Conservation (phyloP, 176 grass and related monocot genomes). For the Melocanna baccifera region DNA sequence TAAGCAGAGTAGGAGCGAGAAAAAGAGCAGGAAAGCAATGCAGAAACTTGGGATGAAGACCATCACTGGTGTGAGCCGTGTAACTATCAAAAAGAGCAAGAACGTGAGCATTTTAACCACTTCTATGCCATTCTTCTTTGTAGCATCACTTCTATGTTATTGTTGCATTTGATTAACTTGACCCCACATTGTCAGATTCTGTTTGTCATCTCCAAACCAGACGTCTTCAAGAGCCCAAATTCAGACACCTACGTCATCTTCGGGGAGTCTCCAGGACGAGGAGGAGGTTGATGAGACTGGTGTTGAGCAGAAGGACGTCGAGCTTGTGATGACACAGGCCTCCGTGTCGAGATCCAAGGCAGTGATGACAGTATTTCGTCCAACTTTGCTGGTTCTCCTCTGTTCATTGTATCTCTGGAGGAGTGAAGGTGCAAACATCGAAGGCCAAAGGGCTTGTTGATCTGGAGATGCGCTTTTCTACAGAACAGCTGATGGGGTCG, state of each 20-base stretch:
- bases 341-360: constrained; percentile 19
- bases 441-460: background rate
- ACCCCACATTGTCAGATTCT: background rate
- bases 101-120: constrained; percentile 9
- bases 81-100: constrained; percentile 43
- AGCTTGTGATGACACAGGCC: constrained; percentile 37
- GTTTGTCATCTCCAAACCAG: constrained; percentile 35
- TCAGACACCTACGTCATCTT: background rate
- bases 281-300: constrained; percentile 23
- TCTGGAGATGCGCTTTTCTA: constrained; percentile 20
- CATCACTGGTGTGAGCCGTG: constrained; percentile 32
- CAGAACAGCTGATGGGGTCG: background rate
- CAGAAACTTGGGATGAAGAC: constrained; percentile 39
- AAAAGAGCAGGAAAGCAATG: constrained; percentile 39
- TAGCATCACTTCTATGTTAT: background rate
- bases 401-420: background rate
- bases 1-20: constrained; percentile 38
- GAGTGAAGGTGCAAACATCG: background rate
- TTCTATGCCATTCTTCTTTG: background rate
- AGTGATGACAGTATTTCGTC: background rate
- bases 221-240: constrained; percentile 35
- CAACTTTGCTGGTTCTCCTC: background rate
- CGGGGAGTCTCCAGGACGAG: background rate
- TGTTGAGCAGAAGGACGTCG: constrained; percentile 33
- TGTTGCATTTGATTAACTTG: background rate